Conservation (phyloP, 345 rosid genomes). For the Citrus hindsii region DNA sequence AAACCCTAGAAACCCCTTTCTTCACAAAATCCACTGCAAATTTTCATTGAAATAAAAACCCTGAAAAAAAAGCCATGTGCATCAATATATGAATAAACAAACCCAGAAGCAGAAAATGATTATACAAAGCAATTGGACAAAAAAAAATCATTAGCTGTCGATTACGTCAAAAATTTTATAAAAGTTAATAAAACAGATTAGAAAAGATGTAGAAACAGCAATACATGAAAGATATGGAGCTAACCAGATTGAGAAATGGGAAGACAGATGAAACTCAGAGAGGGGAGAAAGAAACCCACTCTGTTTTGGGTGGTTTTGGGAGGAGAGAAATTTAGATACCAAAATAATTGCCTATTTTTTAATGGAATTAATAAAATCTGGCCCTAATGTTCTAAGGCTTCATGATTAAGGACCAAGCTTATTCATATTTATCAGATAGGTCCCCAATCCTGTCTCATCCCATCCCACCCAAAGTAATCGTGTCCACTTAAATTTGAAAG, state of each 20-base stretch:
- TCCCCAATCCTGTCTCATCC: not conserved
- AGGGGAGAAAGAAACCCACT: constrained; percentile 19
- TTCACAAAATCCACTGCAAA: not conserved
- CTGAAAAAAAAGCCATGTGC: constrained; percentile 15
- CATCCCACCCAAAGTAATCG: not conserved
- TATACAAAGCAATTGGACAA: not conserved
- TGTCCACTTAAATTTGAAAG: not conserved
- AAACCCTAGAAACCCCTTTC: constrained; percentile 27
- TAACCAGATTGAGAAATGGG: constrained; percentile 38
- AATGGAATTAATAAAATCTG: too few relatives aligned
- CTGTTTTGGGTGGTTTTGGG: constrained; percentile 16
- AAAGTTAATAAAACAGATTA: not conserved
- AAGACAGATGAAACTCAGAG: constrained; percentile 27
- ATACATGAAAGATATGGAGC: constrained; percentile 2
- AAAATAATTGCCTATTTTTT: too few relatives aligned
- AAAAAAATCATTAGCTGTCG: not conserved
- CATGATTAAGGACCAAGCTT: not conserved
- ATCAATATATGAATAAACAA: constrained; percentile 7
- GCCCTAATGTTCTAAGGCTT: not conserved
- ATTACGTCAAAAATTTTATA: not conserved
- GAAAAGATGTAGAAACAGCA: not conserved
- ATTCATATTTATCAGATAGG: not conserved
- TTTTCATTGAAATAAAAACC: constrained; percentile 22
- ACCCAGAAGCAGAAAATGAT: not conserved
- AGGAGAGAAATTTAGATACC: constrained; percentile 16